A percentile compares a stretch with the other conserved stretches of the same genome.
Conservation (phyloP, 306 rosid genomes). For the Cucumis melo region DNA sequence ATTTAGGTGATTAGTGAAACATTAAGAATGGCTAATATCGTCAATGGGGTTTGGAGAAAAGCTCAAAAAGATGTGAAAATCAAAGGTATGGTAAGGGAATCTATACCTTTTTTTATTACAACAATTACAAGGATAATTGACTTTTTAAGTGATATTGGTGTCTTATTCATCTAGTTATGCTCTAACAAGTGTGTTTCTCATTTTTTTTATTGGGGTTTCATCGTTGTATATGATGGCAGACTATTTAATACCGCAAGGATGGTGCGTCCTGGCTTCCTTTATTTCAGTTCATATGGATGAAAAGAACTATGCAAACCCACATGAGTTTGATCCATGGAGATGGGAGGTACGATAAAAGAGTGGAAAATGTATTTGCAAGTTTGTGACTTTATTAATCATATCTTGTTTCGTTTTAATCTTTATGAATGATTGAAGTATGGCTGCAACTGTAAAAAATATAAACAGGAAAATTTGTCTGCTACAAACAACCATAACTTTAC, state of each 20-base stretch:
- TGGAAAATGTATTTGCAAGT: not conserved
- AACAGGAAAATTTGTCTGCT: constrained; percentile 23
- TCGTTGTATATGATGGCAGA: constrained; percentile 23
- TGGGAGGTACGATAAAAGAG: constrained; percentile 63
- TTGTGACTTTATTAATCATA: not conserved
- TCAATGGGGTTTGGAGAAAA: constrained; percentile 91
- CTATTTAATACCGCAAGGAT: constrained; percentile 48
- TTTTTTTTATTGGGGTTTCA: not conserved
- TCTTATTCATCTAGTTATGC: too few relatives aligned
- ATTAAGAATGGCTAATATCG: constrained; percentile 80
- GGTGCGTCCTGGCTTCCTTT: constrained; percentile 76
- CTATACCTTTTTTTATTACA: too few relatives aligned
- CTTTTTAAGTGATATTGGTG: too few relatives aligned
- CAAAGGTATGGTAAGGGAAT: constrained; percentile 27
- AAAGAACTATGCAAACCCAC: constrained; percentile 51
- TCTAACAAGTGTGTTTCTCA: too few relatives aligned
- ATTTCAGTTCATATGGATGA: constrained; percentile 66
- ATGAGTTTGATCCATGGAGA: constrained; percentile 70
- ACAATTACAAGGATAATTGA: too few relatives aligned
- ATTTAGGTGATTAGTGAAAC: constrained; percentile 81
- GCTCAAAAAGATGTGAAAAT: constrained; percentile 62
- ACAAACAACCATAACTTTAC: constrained; percentile 31
- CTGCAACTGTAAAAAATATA: not conserved
- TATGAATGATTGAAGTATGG: not conserved
- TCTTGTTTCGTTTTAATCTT: not conserved